Base-by-base conservation (phyloP, 2,329 filamentous ascomycete species). In the Plenodomus tracheiphilus region DNA sequence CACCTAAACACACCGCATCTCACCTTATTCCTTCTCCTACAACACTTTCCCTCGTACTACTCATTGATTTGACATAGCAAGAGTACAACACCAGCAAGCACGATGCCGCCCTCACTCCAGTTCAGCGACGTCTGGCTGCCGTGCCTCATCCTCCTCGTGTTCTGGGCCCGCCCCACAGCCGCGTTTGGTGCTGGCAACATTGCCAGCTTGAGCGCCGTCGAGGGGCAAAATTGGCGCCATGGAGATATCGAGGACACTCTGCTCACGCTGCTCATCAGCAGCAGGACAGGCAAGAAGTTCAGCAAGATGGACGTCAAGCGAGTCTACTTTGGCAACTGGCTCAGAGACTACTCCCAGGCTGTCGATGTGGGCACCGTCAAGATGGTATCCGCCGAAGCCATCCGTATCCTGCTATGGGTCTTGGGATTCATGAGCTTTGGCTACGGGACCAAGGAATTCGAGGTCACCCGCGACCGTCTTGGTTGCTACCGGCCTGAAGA, bases 301-400 rank as follows among this genome's bases (percentile, higher is more conserved):
- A 85, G 83, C 78, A 94, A 94, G 77, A 83, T 96, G 66, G 88
- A 86, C 68, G 88, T 96, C 54, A 89, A 92, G 56, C 85, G 91
- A 53, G 89, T 95, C 56, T 97, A 97, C 78, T 97, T 97, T 77
- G 92, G 92, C 57, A 97, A 96, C 78, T 96, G 92, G 92, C 83
- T 96, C 28, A 84, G 85, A 47, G 92, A 97, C 74, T 97, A 97
- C 75, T 94, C 89, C 44, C 92, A 97, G 74, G 92, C 91, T 53
- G 89, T 96, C 63, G 92, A 97, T 72, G 89, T 96, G 41, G 92
- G 91, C 53, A 95, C 91, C 3, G 84, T 96, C 75, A 96, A 96
- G 77, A 84, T 87, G 62, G 91, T 97, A 55, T 93, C 89, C 47
- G 87, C 90, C 43, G 91, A 96, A 74, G 91, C 91, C 49, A 96